A percentile compares a stretch with the other conserved stretches of the same genome.
phyloP scores from a whole-genome alignment of 1,139 yeast species.

The Casaregolazyma lundiana region DNA sequence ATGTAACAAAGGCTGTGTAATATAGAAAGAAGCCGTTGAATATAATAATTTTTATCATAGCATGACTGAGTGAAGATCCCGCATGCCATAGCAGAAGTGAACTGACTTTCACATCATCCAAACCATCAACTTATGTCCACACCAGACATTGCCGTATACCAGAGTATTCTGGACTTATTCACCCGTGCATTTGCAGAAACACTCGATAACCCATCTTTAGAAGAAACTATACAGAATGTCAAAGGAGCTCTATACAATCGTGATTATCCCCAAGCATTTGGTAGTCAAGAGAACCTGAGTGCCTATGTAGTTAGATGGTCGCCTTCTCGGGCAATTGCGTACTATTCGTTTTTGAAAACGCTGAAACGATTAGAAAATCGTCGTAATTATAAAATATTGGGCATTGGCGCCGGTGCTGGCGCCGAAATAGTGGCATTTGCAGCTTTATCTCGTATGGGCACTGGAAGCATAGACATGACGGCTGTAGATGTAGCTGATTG shows the following conservation, averaged over 20 bases:
- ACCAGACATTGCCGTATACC: constrained; percentile 4
- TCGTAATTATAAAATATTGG: constrained; percentile 5
- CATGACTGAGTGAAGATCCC: not conserved
- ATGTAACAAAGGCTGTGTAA: not conserved
- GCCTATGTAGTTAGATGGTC: constrained; percentile 87
- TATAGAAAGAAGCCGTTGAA: not conserved
- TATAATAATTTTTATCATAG: not conserved
- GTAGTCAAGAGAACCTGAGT: constrained; percentile 54
- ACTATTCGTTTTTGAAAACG: constrained; percentile 55
- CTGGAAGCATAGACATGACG: constrained; percentile 34
- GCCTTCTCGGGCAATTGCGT: constrained; percentile 73
- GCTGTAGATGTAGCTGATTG: constrained; percentile 79
- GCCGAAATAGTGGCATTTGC: constrained; percentile 73
- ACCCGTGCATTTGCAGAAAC: constrained; percentile 23
- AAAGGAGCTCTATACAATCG: constrained; percentile 66
- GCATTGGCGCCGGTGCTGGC: constrained; percentile 85
- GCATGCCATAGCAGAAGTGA: not conserved
- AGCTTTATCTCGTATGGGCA: constrained; percentile 39
- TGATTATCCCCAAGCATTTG: constrained; percentile 66
- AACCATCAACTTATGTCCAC: not conserved
- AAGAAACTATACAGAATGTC: constrained; percentile 52
- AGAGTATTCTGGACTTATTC: constrained; percentile 27
- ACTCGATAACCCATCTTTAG: constrained; percentile 19
- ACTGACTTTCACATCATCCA: too few species aligned
- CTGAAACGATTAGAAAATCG: constrained; percentile 10